Evolutionary conservation across 495 filamentous ascomycete genomes (phyloP).

Genomic region (Saxophila tyrrhenica): DNA sequence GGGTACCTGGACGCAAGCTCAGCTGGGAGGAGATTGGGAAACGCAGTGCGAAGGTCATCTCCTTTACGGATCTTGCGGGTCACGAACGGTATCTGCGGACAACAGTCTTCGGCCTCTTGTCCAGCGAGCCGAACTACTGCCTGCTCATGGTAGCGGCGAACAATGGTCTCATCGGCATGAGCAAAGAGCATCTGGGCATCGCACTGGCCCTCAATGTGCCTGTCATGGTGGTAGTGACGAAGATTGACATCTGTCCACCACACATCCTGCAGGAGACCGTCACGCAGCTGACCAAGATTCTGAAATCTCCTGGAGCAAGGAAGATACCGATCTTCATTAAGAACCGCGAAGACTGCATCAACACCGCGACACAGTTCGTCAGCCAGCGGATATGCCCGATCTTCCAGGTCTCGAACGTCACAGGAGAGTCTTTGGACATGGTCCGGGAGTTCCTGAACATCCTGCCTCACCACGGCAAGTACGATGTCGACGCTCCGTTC

Average conservation of each 20-base stretch:
- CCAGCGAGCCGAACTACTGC: conserved; percentile 95
- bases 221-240: conserved; percentile 96
- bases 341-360: conserved; percentile 78
- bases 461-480: conserved; percentile 87
- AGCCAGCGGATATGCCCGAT: conserved; percentile 91
- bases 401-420: conserved; percentile 97
- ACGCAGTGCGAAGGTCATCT: conserved; percentile 89
- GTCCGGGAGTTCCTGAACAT: conserved; percentile 92
- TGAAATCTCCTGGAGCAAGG: conserved; percentile 83
- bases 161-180: conserved; percentile 95
- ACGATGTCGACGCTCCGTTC: conserved; percentile 76
- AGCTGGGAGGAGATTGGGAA: conserved; percentile 98
- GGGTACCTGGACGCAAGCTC: conserved; percentile 71
- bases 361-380: conserved; percentile 93
- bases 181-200: conserved; percentile 93
- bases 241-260: conserved; percentile 97
- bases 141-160: conserved; percentile 97
- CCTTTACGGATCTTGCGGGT: conserved; percentile 89
- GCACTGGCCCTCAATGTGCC: conserved; percentile 91
- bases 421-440: conserved; percentile 67
- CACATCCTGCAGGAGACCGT: conserved; percentile 92
- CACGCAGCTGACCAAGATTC: conserved; percentile 77
- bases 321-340: conserved; percentile 99
- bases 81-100: conserved; percentile 94
- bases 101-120: conserved; percentile 89